These are phyloP conservation scores for Tinospora cordifolia DNA, from an alignment of 164 flowering plant species.

Conservation along the genomic window DNA sequence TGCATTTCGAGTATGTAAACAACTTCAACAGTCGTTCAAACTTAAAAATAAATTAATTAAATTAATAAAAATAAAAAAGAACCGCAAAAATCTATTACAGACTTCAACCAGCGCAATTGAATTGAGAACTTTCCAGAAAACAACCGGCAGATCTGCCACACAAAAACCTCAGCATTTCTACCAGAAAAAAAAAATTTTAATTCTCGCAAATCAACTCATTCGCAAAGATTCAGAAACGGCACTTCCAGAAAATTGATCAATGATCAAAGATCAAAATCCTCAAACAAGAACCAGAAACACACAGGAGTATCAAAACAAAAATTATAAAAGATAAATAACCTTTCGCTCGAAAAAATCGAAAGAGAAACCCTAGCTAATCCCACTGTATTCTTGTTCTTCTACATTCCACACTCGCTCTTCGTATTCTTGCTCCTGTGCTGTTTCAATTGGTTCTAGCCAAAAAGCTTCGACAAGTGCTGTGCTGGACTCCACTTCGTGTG, in stretches of 20 bases:
- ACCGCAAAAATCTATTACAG: not conserved
- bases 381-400: not conserved
- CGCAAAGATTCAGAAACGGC: not conserved
- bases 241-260: not conserved
- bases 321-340: not conserved
- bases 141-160: not conserved
- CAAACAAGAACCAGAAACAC: not conserved
- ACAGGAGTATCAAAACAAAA: not conserved
- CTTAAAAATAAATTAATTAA: too few species aligned
- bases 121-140: not conserved
- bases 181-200: too few species aligned
- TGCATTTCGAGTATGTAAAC: not conserved
- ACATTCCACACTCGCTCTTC: too few species aligned
- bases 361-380: not conserved
- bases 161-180: not conserved
- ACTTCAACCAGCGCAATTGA: not conserved
- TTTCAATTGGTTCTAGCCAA: not conserved
- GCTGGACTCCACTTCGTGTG: not conserved
- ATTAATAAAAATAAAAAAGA: too few species aligned
- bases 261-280: not conserved
- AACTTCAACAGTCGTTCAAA: not conserved
- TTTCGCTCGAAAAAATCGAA: not conserved
- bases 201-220: too few species aligned
- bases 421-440: not conserved
- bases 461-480: slow-evolving; percentile 4